A percentile compares a stretch with the other conserved stretches of the same genome.
These are phyloP conservation scores for Massariosphaeria phaeospora DNA, from an alignment of 495 filamentous ascomycete species.

Conservation along the genomic window DNA sequence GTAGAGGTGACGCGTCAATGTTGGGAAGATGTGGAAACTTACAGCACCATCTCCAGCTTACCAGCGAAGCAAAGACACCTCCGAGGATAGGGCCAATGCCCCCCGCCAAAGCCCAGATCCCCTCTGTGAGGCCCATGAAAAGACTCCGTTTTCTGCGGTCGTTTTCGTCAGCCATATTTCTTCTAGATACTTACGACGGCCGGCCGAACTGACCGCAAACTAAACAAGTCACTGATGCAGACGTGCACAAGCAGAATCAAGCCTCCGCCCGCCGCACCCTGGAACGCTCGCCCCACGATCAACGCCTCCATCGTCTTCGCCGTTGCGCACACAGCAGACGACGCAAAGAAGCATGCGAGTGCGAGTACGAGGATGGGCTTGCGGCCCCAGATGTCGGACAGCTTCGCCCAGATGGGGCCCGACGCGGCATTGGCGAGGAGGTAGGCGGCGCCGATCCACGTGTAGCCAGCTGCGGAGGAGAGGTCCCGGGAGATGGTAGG, in stretches of 20 bases:
- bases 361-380: conserved; percentile 50
- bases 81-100: conserved; percentile 64
- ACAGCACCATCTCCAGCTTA: conserved; percentile 62
- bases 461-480: conserved; percentile 56
- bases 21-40: conserved; percentile 2
- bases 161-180: not conserved
- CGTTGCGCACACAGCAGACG: conserved; percentile 48
- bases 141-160: conserved; percentile 42
- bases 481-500: conserved; percentile 53
- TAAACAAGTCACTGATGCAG: conserved; percentile 55
- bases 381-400: conserved; percentile 59
- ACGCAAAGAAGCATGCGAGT: conserved; percentile 40
- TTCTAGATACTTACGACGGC: not conserved
- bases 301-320: conserved; percentile 50
- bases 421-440: conserved; percentile 52
- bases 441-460: conserved; percentile 66
- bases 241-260: conserved; percentile 52
- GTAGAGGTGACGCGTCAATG: not conserved
- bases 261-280: conserved; percentile 54
- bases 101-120: conserved; percentile 55
- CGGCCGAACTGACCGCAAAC: conserved; percentile 46
- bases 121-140: conserved; percentile 52
- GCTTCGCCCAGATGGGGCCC: conserved; percentile 53
- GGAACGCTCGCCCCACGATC: conserved; percentile 52
- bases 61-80: conserved; percentile 58